Evolutionary conservation across 176 grass and related monocot genomes (phyloP), one percentile per base, ranked within the genome.

Genomic region (Aegilops speltoides): DNA sequence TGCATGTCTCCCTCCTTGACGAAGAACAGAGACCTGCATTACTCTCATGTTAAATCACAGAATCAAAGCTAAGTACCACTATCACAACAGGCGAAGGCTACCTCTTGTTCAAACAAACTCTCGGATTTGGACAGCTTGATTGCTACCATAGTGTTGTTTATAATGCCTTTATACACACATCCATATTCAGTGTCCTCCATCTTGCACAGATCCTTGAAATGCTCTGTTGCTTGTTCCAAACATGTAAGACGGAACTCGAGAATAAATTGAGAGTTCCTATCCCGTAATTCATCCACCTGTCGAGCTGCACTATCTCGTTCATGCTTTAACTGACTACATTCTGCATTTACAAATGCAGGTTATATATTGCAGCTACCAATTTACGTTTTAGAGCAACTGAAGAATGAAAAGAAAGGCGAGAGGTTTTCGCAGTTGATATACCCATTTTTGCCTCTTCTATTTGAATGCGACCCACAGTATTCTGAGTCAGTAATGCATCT

Each of bases 51-150:
- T 82, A 72, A 64, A 54, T 54, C 50, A 75, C 19, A 48, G 9
- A 74, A 64, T 81, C 33, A 24, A 14, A 54, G 16, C 52, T 38
- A 50, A 71, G 45, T 69, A 56, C 26, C 11, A 68, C 82, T 16
- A 80, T 63, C 33, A 10, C 4, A 50, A 6, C 5, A 17, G 10
- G n/a, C 33, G 7, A 22, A 63, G 40, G 40, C 6, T 83, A 89
- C 86, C 90, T 89, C 90, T 48, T 45, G 78, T 11, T 83, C 31
- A 75, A 89, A 92, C 31, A 89, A 70, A 79, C 68, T 82, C 28
- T 88, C 7, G 10, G 86, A 50, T 68, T 26, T 20, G 61, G 83
- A 86, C 34, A 85, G 80, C 69, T 89, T 92, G 77, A 92, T 83
- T 40, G 82, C 82, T 61, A 92, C 77, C 4, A 2, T 41, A 17